phyloP scores from a whole-genome alignment of 2,329 filamentous ascomycete genomes.

The Exophiala sideris region DNA sequence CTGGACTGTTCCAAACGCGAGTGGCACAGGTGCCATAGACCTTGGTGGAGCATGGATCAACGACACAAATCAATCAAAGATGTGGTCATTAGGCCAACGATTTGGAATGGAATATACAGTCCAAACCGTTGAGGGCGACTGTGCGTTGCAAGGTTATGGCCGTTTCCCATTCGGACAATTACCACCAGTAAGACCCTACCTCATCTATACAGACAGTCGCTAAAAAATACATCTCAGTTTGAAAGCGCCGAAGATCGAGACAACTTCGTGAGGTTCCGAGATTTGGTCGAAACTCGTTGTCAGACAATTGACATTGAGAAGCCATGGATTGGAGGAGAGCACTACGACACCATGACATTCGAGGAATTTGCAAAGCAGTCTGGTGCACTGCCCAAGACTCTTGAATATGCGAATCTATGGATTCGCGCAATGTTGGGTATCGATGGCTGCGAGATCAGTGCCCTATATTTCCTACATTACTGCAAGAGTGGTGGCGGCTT shows the following conservation, averaged over 20 bases:
- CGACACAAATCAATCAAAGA: constrained; percentile 49
- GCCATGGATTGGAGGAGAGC: neutral
- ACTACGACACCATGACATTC: neutral
- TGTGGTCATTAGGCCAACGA: constrained; percentile 35
- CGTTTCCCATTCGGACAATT: neutral
- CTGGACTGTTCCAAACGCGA: constrained; percentile 27
- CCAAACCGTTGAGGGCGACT: constrained; percentile 48
- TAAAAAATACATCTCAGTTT: neutral
- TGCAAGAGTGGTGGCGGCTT: constrained; percentile 52
- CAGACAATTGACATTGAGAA: neutral
- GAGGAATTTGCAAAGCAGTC: neutral
- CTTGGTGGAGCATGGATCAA: constrained; percentile 61
- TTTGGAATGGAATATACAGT: constrained; percentile 43
- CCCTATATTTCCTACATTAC: constrained; percentile 55
- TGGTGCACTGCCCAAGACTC: neutral
- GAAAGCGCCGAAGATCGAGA: neutral
- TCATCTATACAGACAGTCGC: neutral
- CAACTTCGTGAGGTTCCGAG: neutral
- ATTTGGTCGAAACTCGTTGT: neutral
- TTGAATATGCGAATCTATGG: constrained; percentile 36
- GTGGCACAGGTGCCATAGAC: constrained; percentile 39
- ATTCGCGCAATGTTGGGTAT: constrained; percentile 50
- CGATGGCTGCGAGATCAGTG: constrained; percentile 49
- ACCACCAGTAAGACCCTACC: neutral
- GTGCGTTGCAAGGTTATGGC: constrained; percentile 42